A percentile compares a stretch with the other conserved stretches of the same genome.
These are phyloP conservation scores for Penicillium odoratum DNA, from an alignment of 495 filamentous ascomycete genomes.

Conservation along the genomic window DNA sequence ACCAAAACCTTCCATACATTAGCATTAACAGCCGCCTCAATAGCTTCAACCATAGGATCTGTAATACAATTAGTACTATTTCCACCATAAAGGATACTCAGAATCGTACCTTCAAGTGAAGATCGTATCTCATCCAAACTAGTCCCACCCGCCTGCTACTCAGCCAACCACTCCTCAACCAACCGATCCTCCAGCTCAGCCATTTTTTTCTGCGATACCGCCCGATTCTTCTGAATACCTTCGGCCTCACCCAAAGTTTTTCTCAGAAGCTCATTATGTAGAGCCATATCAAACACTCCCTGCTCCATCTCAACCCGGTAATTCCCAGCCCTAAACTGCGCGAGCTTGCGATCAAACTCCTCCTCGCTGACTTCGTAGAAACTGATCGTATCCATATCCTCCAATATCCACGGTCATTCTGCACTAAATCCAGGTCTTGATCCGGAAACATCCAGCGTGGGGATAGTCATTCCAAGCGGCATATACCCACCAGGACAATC, in stretches of 20 bases:
- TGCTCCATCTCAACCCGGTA: constrained; percentile 52
- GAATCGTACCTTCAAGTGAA: constrained; percentile 38
- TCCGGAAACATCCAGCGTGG: constrained; percentile 55
- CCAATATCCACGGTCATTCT: constrained; percentile 53
- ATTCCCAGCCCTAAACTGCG: constrained; percentile 43
- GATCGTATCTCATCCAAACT: constrained; percentile 42
- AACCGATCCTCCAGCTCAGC: constrained; percentile 42
- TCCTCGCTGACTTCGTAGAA: constrained; percentile 53
- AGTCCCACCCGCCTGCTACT: constrained; percentile 46
- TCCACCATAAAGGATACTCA: background rate
- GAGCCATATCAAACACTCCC: constrained; percentile 52
- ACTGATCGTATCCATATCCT: constrained; percentile 57
- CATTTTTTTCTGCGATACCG: constrained; percentile 48
- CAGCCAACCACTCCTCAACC: constrained; percentile 45
- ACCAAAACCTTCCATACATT: constrained; percentile 61
- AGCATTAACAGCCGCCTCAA: constrained; percentile 37
- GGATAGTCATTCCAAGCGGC: constrained; percentile 55
- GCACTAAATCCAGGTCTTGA: constrained; percentile 47
- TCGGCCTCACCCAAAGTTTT: constrained; percentile 44
- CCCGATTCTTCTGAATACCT: constrained; percentile 40
- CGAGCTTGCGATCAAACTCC: constrained; percentile 40
- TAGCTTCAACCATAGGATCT: constrained; percentile 44
- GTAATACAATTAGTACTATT: background rate
- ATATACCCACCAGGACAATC: constrained; percentile 61
- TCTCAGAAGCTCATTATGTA: constrained; percentile 47